Evolutionary conservation across 495 filamentous ascomycete species (phyloP), one percentile per base, ranked within the genome.

Genomic region (Astrothelium subdiscretum): DNA sequence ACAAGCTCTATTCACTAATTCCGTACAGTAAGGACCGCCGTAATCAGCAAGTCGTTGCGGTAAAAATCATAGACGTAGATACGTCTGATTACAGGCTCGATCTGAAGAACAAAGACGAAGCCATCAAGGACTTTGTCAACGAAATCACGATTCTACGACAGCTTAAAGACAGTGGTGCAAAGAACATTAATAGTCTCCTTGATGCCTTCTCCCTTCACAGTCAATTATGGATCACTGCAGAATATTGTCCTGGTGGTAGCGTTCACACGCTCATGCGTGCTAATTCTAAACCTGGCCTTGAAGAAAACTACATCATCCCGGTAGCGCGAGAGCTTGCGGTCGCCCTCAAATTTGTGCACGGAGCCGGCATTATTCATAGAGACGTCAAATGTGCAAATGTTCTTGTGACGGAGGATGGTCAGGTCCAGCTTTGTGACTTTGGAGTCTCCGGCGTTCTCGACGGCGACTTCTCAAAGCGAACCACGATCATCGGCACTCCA

Each of bases 51-150:
- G 70, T 92, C 24, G 90, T 97, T 2, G 95, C 95, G 3, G 85
- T 98, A 71, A 98, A 98, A 71, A 92, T 97, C 62, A 85, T 97
- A 69, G 90, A 97, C 69, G 87, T 96, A n/a, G 94, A 98, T 69
- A 85, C 87, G 57, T 78, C 85, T 58, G 94, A 97, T 74, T 86
- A 84, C 68, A 77, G 78, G 59, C 76, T 78, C 18, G 80, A 87
- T 15, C 72, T 84, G 22, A 87, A 89, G 66, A 85, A 85, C 62
- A 85, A 91, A 67, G 87, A 85, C 59, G 80, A 91, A 69, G 88
- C 89, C 3, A 89, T 94, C 71, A 85, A 85, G 68, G 88, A 91
- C 65, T 89, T 92, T 66, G 82, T 90, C 63, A 91, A 92, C 67
- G 94, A 98, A 74, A 91, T 94, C 65, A 88, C 82, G 61, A 85